Evolutionary conservation across 2,329 filamentous ascomycete species (phyloP).

Genomic region (Neoascochyta sp.): DNA sequence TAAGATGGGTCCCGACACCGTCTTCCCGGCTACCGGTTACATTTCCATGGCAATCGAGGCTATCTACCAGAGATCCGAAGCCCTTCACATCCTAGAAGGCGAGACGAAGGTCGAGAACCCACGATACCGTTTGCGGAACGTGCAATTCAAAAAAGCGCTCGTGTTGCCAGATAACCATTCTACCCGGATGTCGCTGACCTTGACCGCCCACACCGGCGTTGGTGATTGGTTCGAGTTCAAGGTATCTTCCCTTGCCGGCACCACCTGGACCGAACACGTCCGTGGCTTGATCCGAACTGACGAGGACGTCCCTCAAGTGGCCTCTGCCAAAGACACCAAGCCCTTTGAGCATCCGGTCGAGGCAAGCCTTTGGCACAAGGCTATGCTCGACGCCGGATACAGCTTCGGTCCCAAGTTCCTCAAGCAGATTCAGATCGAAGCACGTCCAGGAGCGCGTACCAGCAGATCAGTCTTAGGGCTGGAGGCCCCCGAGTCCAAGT

Average conservation of each 20-base stretch:
- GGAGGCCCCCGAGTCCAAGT: constrained; percentile 11
- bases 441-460: constrained; percentile 1
- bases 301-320: not conserved
- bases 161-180: constrained; percentile 4
- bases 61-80: constrained; percentile 5
- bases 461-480: constrained; percentile 11
- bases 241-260: constrained; percentile 1
- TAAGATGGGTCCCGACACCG: constrained; percentile 12
- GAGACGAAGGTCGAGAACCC: not conserved
- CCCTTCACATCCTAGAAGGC: not conserved
- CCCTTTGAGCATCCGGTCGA: constrained; percentile 7
- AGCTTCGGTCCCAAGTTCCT: constrained; percentile 16
- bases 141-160: constrained; percentile 5
- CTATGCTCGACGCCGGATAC: constrained; percentile 10
- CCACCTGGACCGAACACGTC: constrained; percentile 2
- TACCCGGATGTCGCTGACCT: constrained; percentile 2
- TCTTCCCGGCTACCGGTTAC: constrained; percentile 21
- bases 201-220: constrained; percentile 5
- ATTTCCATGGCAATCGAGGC: constrained; percentile 12
- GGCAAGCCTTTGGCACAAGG: constrained; percentile 15
- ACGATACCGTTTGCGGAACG: constrained; percentile 7
- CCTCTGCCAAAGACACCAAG: not conserved
- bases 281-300: constrained; percentile 6
- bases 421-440: constrained; percentile 8
- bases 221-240: constrained; percentile 3